Conservation (phyloP, 179 eudicot species). For the Beta lomatogona region DNA sequence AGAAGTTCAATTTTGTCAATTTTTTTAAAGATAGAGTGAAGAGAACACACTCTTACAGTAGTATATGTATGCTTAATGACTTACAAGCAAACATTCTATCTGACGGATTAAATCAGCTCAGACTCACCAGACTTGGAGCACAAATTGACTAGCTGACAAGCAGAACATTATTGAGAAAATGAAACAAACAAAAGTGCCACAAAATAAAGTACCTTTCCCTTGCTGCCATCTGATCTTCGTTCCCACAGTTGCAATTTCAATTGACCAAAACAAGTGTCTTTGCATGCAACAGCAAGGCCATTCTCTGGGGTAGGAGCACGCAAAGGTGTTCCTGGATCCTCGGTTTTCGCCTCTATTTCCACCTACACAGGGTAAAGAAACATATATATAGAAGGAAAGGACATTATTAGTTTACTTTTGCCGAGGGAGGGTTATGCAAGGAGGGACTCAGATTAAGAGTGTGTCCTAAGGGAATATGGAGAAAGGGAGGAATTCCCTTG, state of each 20-base stretch:
- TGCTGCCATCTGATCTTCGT: conserved; percentile 63
- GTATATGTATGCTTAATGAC: background rate
- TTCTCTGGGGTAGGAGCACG: conserved; percentile 91
- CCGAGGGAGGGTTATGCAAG: background rate
- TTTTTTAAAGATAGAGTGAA: background rate
- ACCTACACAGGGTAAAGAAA: conserved; percentile 46
- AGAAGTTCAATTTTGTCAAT: background rate
- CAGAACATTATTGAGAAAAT: background rate
- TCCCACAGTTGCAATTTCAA: conserved; percentile 79
- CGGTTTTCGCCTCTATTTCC: conserved; percentile 74
- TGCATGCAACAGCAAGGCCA: conserved; percentile 95
- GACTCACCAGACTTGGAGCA: background rate
- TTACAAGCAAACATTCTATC: background rate
- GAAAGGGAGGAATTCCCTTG: too few relatives aligned
- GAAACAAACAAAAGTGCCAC: background rate
- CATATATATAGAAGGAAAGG: background rate
- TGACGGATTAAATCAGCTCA: background rate
- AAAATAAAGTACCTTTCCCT: conserved; percentile 65
- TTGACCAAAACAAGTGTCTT: conserved; percentile 77
- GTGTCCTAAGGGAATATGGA: too few relatives aligned
- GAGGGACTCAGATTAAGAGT: background rate
- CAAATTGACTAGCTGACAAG: background rate
- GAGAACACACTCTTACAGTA: background rate
- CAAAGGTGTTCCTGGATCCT: conserved; percentile 81
- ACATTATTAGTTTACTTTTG: background rate